A percentile compares a stretch with the other conserved stretches of the same genome.
These are phyloP conservation scores for Nicotiana attenuata DNA, from an alignment of 257 asterid species.

Conservation along the genomic window DNA sequence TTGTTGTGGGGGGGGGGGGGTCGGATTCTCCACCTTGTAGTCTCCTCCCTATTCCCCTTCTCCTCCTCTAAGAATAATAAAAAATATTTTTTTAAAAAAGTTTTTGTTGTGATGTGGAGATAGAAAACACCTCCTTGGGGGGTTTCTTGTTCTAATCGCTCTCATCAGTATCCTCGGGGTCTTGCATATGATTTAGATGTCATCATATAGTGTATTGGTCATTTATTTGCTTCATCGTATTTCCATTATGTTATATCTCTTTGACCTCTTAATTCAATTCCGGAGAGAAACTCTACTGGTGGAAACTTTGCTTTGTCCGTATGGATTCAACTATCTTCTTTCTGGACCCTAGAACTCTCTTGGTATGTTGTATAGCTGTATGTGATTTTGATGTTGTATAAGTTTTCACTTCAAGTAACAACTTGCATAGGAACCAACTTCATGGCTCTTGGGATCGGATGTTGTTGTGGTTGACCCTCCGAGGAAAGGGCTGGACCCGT, in stretches of 20 bases:
- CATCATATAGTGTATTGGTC: too few relatives aligned
- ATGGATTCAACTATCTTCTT: not conserved
- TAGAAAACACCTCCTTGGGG: too few relatives aligned
- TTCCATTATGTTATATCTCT: not conserved
- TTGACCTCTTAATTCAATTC: slow-evolving; percentile 1
- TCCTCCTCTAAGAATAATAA: too few relatives aligned
- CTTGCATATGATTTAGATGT: too few relatives aligned
- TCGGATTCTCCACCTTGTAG: too few relatives aligned
- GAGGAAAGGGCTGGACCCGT: slow-evolving; percentile 78
- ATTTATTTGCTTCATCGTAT: not conserved
- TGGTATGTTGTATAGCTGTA: not conserved
- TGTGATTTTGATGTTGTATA: not conserved
- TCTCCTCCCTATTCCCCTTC: too few relatives aligned
- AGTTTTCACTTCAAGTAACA: slow-evolving; percentile 15
- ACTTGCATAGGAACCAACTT: slow-evolving; percentile 63
- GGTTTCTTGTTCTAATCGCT: too few relatives aligned
- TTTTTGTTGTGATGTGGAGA: too few relatives aligned
- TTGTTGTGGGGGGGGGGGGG: too few relatives aligned
- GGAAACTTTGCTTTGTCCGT: not conserved
- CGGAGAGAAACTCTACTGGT: not conserved
- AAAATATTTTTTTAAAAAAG: too few relatives aligned
- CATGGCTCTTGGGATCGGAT: slow-evolving; percentile 92
- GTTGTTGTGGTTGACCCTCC: slow-evolving; percentile 98
- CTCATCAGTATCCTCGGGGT: too few relatives aligned
- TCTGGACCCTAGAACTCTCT: not conserved